Percentiles rank a stretch among this genome's conserved stretches.
Conservation (phyloP, 768 basidiomycete genomes). For the Amyloporia xantha region DNA sequence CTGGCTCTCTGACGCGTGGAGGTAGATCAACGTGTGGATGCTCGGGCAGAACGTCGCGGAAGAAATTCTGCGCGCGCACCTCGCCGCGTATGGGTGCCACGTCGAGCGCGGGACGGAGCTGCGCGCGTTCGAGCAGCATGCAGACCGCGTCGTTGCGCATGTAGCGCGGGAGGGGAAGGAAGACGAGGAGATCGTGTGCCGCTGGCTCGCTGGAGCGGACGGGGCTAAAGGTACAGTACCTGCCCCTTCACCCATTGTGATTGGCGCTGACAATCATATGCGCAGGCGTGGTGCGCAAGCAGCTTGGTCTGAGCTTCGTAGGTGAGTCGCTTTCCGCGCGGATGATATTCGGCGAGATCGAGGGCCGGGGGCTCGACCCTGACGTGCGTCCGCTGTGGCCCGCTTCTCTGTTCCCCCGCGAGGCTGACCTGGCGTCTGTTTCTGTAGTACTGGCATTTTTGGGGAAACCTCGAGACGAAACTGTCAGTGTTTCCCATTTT, state of each 20-base stretch:
- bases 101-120: conserved; percentile 33
- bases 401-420: background rate
- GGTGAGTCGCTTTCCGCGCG: conserved; percentile 29
- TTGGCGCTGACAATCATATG: too few relatives aligned
- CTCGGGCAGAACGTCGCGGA: too few relatives aligned
- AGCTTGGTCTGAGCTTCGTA: conserved; percentile 34
- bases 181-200: conserved; percentile 17
- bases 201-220: conserved; percentile 39
- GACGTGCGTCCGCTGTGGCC: conserved; percentile 21
- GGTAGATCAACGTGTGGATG: background rate
- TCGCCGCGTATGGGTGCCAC: conserved; percentile 14
- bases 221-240: conserved; percentile 13
- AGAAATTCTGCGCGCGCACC: conserved; percentile 22
- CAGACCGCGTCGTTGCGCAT: conserved; percentile 24
- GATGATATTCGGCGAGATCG: conserved; percentile 31
- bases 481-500: background rate
- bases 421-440: background rate
- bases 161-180: conserved; percentile 15
- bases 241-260: background rate
- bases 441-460: background rate
- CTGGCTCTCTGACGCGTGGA: background rate
- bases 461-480: background rate
- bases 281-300: conserved; percentile 34
- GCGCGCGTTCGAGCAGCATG: conserved; percentile 25
- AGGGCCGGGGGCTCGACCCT: conserved; percentile 26